Percentiles rank a stretch among this genome's conserved stretches.
phyloP scores from a whole-genome alignment of 2,329 filamentous ascomycete species.

The Coniochaeta sp. region DNA sequence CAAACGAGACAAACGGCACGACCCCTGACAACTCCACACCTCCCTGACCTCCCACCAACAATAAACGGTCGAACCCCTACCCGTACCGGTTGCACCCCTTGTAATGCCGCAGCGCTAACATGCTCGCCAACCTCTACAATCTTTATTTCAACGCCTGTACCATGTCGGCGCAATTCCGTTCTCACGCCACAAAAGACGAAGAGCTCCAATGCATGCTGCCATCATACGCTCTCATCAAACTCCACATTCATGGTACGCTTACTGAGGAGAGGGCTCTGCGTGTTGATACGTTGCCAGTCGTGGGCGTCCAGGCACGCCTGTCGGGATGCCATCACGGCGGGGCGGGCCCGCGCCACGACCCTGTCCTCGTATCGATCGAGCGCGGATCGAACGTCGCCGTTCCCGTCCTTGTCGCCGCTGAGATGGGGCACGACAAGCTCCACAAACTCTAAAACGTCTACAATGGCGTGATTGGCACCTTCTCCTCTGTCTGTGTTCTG shows the following conservation, averaged over 20 bases:
- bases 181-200: not conserved
- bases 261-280: slow-evolving; percentile 28
- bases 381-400: slow-evolving; percentile 13
- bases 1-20: not conserved
- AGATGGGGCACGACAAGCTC: slow-evolving; percentile 20
- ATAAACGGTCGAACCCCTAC: not conserved
- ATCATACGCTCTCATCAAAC: slow-evolving; percentile 18
- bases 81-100: too few relatives aligned
- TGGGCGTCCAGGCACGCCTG: slow-evolving; percentile 49
- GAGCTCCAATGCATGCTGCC: not conserved
- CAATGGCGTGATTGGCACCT: slow-evolving; percentile 49
- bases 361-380: slow-evolving; percentile 35
- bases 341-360: slow-evolving; percentile 32
- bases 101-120: too few relatives aligned
- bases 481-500: slow-evolving; percentile 42
- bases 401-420: slow-evolving; percentile 1
- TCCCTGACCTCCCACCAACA: not conserved
- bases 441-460: slow-evolving; percentile 39
- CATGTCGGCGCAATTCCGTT: not conserved
- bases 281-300: slow-evolving; percentile 33
- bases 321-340: slow-evolving; percentile 41
- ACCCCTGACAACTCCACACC: not conserved
- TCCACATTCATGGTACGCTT: slow-evolving; percentile 26
- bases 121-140: not conserved
- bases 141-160: not conserved